Conservation (phyloP, 192 early-diverging fungal species). For the Linnemannia exigua region DNA sequence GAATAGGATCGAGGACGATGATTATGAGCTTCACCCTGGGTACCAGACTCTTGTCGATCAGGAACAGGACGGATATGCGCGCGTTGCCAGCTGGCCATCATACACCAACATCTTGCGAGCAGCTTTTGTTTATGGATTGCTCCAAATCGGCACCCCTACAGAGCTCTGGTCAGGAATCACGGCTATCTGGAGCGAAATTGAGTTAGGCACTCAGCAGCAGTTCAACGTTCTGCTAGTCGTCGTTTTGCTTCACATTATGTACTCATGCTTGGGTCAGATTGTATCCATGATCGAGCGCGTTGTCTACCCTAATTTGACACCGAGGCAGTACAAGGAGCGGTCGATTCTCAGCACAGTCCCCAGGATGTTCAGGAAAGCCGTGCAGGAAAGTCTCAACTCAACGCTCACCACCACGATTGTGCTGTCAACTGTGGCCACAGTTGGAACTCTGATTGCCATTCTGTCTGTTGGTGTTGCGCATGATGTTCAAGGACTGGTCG, state of each 20-base stretch:
- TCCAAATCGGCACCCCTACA: conserved; percentile 16
- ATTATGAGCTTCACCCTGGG: conserved; percentile 44
- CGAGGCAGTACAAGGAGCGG: conserved; percentile 11
- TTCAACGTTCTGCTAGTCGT: conserved; percentile 16
- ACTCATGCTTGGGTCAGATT: conserved; percentile 30
- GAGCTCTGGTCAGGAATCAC: conserved; percentile 26
- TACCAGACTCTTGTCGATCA: conserved; percentile 46
- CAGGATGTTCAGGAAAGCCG: conserved; percentile 5
- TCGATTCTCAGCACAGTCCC: conserved; percentile 30
- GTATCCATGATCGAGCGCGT: conserved; percentile 24
- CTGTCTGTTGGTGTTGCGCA: conserved; percentile 46
- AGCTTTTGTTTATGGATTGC: conserved; percentile 24
- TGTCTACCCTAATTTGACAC: conserved; percentile 25
- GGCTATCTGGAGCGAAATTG: conserved; percentile 10
- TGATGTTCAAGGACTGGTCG: conserved; percentile 41
- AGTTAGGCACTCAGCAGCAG: conserved; percentile 30
- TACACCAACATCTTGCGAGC: conserved; percentile 36
- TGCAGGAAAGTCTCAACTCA: conserved; percentile 52
- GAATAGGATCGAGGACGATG: conserved; percentile 18
- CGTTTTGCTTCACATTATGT: conserved; percentile 36
- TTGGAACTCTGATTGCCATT: conserved; percentile 19
- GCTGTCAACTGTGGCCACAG: conserved; percentile 16
- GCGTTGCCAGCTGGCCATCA: conserved; percentile 31
- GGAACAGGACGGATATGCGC: conserved; percentile 36
- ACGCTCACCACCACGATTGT: conserved; percentile 35